Conservation (phyloP, 2,329 filamentous ascomycete genomes). For the Epichloe glyceriae region DNA sequence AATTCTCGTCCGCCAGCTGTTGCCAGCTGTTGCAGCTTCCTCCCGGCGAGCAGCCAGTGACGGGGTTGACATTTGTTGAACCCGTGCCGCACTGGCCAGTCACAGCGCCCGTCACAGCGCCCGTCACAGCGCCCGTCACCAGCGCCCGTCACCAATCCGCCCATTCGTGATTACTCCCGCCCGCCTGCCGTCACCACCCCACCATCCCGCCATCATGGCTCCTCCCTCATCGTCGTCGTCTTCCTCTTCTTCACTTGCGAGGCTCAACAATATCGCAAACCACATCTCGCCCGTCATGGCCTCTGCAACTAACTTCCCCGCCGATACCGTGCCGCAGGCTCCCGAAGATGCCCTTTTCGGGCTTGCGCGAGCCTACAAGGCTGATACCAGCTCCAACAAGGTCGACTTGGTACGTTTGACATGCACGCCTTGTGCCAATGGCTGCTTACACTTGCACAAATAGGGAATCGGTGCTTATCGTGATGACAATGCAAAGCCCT, state of each 20-base stretch:
- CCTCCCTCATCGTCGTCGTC: constrained; percentile 15
- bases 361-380: constrained; percentile 74
- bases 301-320: constrained; percentile 53
- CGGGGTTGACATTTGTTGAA: background rate
- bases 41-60: background rate
- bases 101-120: background rate
- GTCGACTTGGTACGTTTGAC: constrained; percentile 64
- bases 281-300: constrained; percentile 54
- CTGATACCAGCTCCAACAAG: constrained; percentile 66
- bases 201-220: constrained; percentile 8
- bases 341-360: constrained; percentile 94
- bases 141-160: background rate
- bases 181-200: background rate
- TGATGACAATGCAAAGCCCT: constrained; percentile 90
- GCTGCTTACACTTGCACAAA: background rate
- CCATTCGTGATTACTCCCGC: constrained; percentile 1
- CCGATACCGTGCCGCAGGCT: constrained; percentile 70
- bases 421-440: background rate
- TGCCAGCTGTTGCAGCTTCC: background rate
- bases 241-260: constrained; percentile 34
- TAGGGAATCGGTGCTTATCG: constrained; percentile 82
- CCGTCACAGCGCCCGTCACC: background rate
- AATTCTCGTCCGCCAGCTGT: background rate
- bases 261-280: constrained; percentile 48
- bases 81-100: background rate